Conservation (phyloP, 768 basidiomycete genomes). For the Russula earlei region DNA sequence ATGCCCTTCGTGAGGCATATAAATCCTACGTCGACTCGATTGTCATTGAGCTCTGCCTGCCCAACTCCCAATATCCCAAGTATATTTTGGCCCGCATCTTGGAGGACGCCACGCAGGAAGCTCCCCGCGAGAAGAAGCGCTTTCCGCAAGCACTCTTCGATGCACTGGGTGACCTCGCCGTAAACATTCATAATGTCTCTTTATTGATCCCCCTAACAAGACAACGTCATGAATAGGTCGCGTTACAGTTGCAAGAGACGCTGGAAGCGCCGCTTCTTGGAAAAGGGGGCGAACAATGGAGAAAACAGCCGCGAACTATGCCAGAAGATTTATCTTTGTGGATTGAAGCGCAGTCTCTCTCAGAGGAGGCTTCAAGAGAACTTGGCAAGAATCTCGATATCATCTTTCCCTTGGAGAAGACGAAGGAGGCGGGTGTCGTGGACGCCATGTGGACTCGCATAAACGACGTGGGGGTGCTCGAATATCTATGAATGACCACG, state of each 20-base stretch:
- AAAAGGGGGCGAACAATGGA: conserved; percentile 45
- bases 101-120: conserved; percentile 62
- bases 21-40: conserved; percentile 78
- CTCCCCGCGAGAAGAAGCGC: conserved; percentile 60
- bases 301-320: conserved; percentile 38
- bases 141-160: conserved; percentile 78
- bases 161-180: conserved; percentile 73
- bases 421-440: conserved; percentile 40
- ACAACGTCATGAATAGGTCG: conserved; percentile 34
- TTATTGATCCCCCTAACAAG: not conserved
- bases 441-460: conserved; percentile 58
- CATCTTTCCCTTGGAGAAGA: conserved; percentile 49
- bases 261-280: conserved; percentile 55
- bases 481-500: not conserved
- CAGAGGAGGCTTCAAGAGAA: conserved; percentile 44
- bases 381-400: conserved; percentile 44
- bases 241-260: conserved; percentile 55
- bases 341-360: conserved; percentile 59
- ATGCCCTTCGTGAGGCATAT: conserved; percentile 49
- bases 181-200: conserved; percentile 27
- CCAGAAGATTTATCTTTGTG: conserved; percentile 56
- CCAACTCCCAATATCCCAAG: conserved; percentile 56
- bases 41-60: conserved; percentile 74
- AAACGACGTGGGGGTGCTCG: conserved; percentile 38
- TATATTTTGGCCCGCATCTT: conserved; percentile 57